These are phyloP conservation scores for Perkinsus olseni DNA, from an alignment of 169 alveolate species.

Conservation along the genomic window DNA sequence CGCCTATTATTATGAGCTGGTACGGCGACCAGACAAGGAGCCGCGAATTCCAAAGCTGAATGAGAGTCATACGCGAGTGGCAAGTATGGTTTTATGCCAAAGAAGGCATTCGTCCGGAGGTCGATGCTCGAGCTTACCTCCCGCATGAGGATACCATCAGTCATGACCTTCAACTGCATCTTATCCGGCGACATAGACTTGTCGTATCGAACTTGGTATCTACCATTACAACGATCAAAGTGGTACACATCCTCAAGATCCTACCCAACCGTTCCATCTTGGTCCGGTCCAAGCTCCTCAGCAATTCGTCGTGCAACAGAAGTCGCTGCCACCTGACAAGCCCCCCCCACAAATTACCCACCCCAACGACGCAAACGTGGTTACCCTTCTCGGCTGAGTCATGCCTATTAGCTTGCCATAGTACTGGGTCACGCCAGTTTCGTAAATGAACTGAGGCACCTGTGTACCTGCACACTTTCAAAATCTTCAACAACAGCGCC, in stretches of 20 bases:
- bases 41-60: no score
- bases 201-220: conserved; percentile 75
- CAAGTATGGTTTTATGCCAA: no score
- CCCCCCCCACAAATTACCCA: no score
- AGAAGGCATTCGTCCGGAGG: no score
- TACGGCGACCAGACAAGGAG: no score
- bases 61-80: no score
- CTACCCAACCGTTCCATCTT: conserved; percentile 26
- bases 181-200: conserved; percentile 46
- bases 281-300: conserved; percentile 43
- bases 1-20: no score
- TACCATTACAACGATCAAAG: neutral
- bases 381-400: conserved; percentile 96
- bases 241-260: conserved; percentile 34
- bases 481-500: neutral
- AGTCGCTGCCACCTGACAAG: conserved; percentile 30
- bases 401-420: conserved; percentile 70
- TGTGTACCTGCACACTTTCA: conserved; percentile 27
- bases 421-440: conserved; percentile 62
- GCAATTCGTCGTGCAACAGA: conserved; percentile 51
- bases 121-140: no score
- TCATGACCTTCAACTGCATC: conserved; percentile 85
- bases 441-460: conserved; percentile 90
- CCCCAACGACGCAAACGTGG: no score
- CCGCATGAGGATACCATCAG: conserved; percentile 96